Evolutionary conservation across 75 land plant genomes (phyloP), one percentile per base, ranked within the genome.

Genomic region (Sequoiadendron giganteum): DNA sequence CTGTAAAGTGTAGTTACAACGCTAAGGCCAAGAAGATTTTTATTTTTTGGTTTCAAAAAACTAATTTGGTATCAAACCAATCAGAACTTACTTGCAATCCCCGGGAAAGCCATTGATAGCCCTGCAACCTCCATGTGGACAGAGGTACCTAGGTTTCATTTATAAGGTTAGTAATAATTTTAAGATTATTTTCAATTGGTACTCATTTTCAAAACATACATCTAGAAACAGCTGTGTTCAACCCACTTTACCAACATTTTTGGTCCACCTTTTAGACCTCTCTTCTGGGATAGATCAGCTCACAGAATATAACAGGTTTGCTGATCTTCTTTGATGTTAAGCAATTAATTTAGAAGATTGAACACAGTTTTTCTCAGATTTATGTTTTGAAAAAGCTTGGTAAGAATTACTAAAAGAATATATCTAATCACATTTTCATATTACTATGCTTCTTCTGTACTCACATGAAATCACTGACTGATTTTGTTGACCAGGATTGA

Each of bases 401-500:
- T 5, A 21, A 39, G 45, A 79, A 9, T 79, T 80, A 43, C 45
- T 80, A 42, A 80, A 43, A 9, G 83, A 80, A 73, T 10, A 48
- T 54, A 34, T 16, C 34, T 58, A 11, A 13, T 34, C 11, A 25
- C 39, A 21, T 32, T 54, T 32, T 58, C 58, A 54, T 58, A 43
- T n/a, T 36, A n/a, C 38, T 19, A 85, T 36, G 75, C 39, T 54
- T 54, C 8, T 80, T 43, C 38, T 42, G 30, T 79, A 88, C 91
- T 83, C 85, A 90, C 91, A 90, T 92, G 88, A 90, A 90, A 28
- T 92, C 91, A 79, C 80, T 76, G 25, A 88, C 52, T 21, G 91
- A 90, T 79, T 88, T 92, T 42, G 91, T 88, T 47, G 93, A 92
- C 93, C 93, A 92, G 13, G 89, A 61, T 47, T 87, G 91, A 52